Percentiles rank a stretch among this genome's conserved stretches.
phyloP scores from a whole-genome alignment of 2,329 filamentous ascomycete species.

The Didymella lethalis region DNA sequence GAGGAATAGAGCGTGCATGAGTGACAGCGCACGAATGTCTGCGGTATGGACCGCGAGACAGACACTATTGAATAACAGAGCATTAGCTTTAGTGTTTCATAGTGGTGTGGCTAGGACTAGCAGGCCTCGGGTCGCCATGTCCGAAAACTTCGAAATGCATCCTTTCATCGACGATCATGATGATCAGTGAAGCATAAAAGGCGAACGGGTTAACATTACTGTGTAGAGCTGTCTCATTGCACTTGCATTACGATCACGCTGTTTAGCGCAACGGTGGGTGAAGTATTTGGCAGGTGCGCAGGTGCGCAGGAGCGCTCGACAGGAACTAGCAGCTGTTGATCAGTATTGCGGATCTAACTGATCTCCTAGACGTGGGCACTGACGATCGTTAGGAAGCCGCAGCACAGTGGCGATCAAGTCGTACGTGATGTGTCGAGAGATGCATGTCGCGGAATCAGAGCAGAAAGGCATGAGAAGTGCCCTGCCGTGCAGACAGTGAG shows the following conservation, averaged over 20 bases:
- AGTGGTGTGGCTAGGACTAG: conserved; percentile 12
- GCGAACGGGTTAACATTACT: not conserved
- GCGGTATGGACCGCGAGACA: conserved; percentile 3
- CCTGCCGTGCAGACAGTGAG: not conserved
- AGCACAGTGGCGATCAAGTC: not conserved
- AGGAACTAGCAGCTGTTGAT: conserved; percentile 5
- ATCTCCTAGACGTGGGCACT: not conserved
- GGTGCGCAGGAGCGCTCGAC: not conserved
- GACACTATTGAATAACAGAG: conserved; percentile 4
- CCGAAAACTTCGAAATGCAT: not conserved
- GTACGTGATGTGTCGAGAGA: not conserved
- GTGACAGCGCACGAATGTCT: not conserved
- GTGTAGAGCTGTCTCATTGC: not conserved
- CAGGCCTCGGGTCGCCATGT: conserved; percentile 7
- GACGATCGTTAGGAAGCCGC: not conserved
- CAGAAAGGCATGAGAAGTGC: not conserved
- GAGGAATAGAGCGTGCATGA: not conserved
- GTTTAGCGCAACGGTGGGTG: not conserved
- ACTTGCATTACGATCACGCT: not conserved
- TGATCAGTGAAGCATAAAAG: conserved; percentile 7
- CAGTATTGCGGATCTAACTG: conserved; percentile 4
- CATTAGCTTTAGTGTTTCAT: conserved; percentile 12
- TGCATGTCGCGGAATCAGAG: not conserved
- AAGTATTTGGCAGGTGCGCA: not conserved
- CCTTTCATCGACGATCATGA: conserved; percentile 2